Percentiles rank a stretch among this genome's conserved stretches.
phyloP scores from a whole-genome alignment of 495 filamentous ascomycete species.

The Tuber melanosporum region DNA sequence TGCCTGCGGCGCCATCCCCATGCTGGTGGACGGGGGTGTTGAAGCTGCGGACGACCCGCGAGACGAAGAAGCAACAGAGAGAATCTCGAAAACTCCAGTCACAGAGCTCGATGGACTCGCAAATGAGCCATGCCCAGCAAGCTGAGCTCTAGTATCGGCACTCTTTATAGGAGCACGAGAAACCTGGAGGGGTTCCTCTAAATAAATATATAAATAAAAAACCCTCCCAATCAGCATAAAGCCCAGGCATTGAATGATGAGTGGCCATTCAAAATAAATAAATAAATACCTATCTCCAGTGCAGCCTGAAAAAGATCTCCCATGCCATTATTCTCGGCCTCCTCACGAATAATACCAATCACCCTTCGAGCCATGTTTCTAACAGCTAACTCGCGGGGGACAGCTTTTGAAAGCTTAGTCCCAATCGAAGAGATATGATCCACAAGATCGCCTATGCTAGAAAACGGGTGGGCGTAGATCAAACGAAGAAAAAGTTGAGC shows the following conservation, averaged over 20 bases:
- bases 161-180: background rate
- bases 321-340: conserved; percentile 72
- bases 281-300: conserved; percentile 41
- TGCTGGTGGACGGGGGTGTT: conserved; percentile 22
- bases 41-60: conserved; percentile 27
- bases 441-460: conserved; percentile 68
- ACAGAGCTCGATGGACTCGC: conserved; percentile 13
- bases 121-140: background rate
- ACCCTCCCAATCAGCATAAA: background rate
- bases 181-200: conserved; percentile 19
- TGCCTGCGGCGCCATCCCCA: conserved; percentile 11
- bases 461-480: conserved; percentile 64
- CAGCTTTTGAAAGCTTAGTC: conserved; percentile 64
- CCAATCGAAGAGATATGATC: conserved; percentile 70
- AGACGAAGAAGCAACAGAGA: conserved; percentile 31
- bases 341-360: conserved; percentile 82
- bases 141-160: background rate
- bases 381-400: conserved; percentile 81
- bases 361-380: conserved; percentile 90
- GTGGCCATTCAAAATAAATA: conserved; percentile 15
- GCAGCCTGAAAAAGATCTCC: conserved; percentile 54
- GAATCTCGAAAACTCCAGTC: conserved; percentile 38
- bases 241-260: background rate
- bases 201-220: background rate
- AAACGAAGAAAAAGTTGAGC: conserved; percentile 78